Evolutionary conservation across 352 stramenopile genomes (phyloP), one percentile per base, ranked within the genome.

Genomic region (Globisporangium canariense): DNA sequence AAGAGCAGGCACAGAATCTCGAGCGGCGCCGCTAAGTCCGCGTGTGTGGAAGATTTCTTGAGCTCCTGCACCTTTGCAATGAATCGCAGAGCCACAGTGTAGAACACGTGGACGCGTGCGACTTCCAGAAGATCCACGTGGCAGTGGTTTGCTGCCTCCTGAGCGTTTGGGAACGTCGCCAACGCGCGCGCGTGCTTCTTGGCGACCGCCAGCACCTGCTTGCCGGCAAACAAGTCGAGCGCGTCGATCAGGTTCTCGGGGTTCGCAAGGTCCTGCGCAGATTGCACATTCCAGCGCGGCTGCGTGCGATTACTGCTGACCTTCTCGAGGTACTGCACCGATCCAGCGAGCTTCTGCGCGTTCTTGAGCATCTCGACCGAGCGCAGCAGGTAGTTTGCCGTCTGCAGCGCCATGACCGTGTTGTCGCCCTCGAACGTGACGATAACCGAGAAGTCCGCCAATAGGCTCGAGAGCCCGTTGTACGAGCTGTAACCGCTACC

Each of bases 361-460:
- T 73, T 67, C 28, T 59, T 73, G 58, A 88, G 68, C 18, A 74
- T 70, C n/a, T 92, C 85, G 10, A 89, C 79, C 7, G 78, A 61
- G 18, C 75, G 83, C 34, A 91, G 57, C 38, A 92, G 74, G 66
- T 93, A 95, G 58, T 77, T 71, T 6, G 83, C 87, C 10, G 84
- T 91, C 69, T 99, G 97, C 71, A 98, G 94, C 9, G 94, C 94
- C 64, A 99, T 89, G 78, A 99, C 97, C 25, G 97, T 94, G 76
- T 98, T 99, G 70, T 98, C 96, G 32, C 97, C 97, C 63, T 99
- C 96, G 22, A 98, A 98, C 1, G 96, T 99, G 50, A 97, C 96
- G 60, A 97, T 97, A 66, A 98, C 94, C 3, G 97, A 90, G 58
- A 98, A 99, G 55, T 97, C 94, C 0, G 90, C 90, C 10, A 97